These are phyloP conservation scores for Aspergillus sparsus DNA, from an alignment of 495 filamentous ascomycete species.

Conservation along the genomic window DNA sequence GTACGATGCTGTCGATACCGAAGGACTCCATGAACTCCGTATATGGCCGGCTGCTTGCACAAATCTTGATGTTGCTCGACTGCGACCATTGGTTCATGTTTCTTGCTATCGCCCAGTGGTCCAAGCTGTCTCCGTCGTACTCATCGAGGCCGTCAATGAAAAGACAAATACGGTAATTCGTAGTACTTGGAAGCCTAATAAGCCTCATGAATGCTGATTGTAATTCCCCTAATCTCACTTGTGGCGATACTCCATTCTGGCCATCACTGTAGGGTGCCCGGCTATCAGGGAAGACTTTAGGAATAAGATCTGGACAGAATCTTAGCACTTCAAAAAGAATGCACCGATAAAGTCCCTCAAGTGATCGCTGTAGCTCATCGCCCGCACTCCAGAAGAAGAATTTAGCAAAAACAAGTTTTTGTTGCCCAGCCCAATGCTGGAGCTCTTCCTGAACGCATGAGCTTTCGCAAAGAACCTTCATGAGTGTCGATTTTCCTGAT, in stretches of 20 bases:
- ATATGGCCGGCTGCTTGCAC: conserved; percentile 14
- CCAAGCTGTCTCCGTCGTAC: conserved; percentile 27
- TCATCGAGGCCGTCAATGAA: conserved; percentile 55
- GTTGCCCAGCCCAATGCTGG: conserved; percentile 31
- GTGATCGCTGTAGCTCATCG: conserved; percentile 38
- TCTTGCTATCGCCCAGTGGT: conserved; percentile 19
- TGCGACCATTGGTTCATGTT: not conserved
- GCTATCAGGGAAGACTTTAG: conserved; percentile 19
- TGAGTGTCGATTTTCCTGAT: conserved; percentile 50
- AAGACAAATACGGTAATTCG: conserved; percentile 36
- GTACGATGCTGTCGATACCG: not conserved
- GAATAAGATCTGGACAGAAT: conserved; percentile 35
- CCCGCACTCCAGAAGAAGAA: conserved; percentile 53
- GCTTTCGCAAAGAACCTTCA: conserved; percentile 38
- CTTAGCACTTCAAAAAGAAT: conserved; percentile 43
- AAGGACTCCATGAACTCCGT: not conserved
- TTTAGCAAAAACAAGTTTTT: conserved; percentile 34
- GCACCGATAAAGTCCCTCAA: conserved; percentile 44
- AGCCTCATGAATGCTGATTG: not conserved
- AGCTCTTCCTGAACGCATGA: conserved; percentile 19
- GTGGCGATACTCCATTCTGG: not conserved
- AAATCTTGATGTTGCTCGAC: not conserved
- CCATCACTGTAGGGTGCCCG: not conserved
- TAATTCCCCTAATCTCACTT: not conserved
- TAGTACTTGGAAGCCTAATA: not conserved